Percentiles rank a stretch among this genome's conserved stretches.
Evolutionary conservation across 2,329 filamentous ascomycete genomes (phyloP).

Genomic region (Monosporascus sp.): DNA sequence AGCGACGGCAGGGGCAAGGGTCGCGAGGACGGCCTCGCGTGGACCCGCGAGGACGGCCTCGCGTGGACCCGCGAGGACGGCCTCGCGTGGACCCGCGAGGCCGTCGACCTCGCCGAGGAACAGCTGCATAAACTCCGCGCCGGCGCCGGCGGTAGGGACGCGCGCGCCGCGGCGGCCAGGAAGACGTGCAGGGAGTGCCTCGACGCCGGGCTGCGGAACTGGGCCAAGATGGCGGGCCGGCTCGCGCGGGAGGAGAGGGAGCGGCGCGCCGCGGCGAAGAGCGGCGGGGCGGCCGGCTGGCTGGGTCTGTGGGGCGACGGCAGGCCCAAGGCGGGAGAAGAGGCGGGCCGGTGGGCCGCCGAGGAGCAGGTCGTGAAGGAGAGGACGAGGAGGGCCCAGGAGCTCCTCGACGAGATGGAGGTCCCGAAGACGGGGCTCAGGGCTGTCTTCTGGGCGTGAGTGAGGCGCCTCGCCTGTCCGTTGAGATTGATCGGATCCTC

Average conservation of each 20-base stretch:
- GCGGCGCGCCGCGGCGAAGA: conserved; percentile 23
- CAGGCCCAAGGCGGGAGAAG: conserved; percentile 23
- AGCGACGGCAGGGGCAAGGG: conserved; percentile 26
- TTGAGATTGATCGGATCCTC: neutral
- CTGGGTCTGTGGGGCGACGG: conserved; percentile 36
- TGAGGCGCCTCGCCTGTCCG: too few species aligned
- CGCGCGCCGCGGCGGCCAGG: conserved; percentile 39
- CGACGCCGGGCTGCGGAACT: conserved; percentile 70
- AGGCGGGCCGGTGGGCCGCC: conserved; percentile 47
- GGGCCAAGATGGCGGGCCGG: conserved; percentile 71
- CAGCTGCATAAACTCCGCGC: conserved; percentile 46
- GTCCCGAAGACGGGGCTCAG: conserved; percentile 29
- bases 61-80: conserved; percentile 75
- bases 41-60: conserved; percentile 83
- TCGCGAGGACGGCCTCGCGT: conserved; percentile 69
- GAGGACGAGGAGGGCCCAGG: conserved; percentile 43
- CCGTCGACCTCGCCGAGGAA: conserved; percentile 73
- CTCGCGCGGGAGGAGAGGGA: conserved; percentile 50
- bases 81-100: conserved; percentile 84
- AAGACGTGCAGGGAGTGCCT: conserved; percentile 74
- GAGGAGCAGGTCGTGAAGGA: conserved; percentile 52
- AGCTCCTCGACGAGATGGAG: conserved; percentile 45
- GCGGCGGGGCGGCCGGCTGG: conserved; percentile 25
- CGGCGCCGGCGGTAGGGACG: conserved; percentile 9
- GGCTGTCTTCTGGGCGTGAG: conserved; percentile 37